Evolutionary conservation across 2,329 filamentous ascomycete genomes (phyloP), one percentile per base, ranked within the genome.

Genomic region (Arthrobotrys entomopaga): DNA sequence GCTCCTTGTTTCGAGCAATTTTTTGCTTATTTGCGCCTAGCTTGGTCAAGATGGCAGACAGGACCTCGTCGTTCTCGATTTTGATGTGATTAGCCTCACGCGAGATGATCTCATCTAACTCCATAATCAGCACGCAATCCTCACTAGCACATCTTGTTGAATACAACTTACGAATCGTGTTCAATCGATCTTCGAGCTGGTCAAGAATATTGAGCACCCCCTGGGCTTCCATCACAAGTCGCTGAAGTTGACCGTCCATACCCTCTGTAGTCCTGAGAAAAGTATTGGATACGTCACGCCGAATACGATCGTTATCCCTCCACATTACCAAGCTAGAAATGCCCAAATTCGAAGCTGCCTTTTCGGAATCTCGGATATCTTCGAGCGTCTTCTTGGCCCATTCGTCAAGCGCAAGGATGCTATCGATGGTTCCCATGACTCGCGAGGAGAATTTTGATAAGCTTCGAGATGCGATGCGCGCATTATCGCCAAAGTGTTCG

Each of bases 11-110:
- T 76, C 87, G 87, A 53, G 85, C 84, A 13, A 90, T 83, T 52
- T 86, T 85, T 16, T 83, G 82, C 34, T 84, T 83, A 80, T 93
- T 92, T 19, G 86, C 90, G 52, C 91, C 91, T 13, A 95, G 83
- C 73, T 90, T 86, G 0, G 89, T 91, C 90, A 91, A 93, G 7
- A 95, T 83, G 13, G 86, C 85, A 76, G 87, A 87, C 61, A 93
- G 84, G 1, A 92, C 84, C 76, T 91, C 87, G 70, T 89, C 87
- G 43, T 87, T 87, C 69, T 86, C 83, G 13, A 84, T 84, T 54
- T 86, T 83, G 29, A 90, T 84, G 61, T 84, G 84, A 65, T 86
- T 82, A 53, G 87, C 86, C 75, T 90, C 89, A 71, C 87, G 87
- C 16, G 86, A 85, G 2, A 89, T 86, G 42, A 74, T 74, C 38